phyloP scores from a whole-genome alignment of 768 basidiomycete species.

The Rhodocollybia butyracea region DNA sequence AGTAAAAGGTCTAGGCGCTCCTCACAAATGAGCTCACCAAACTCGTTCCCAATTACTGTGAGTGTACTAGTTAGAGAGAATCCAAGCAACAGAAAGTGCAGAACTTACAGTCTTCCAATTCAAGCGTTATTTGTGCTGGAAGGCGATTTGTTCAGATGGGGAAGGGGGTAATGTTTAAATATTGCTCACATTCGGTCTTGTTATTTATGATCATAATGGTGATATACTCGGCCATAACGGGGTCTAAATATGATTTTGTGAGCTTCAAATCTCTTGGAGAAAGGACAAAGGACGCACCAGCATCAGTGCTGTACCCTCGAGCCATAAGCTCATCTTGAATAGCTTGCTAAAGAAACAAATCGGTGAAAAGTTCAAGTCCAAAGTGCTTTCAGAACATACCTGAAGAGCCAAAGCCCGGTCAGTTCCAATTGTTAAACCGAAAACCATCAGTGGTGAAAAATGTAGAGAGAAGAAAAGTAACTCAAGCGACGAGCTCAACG shows the following conservation, averaged over 20 bases:
- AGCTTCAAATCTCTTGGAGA: constrained; percentile 7
- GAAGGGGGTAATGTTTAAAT: neutral
- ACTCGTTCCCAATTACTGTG: constrained; percentile 75
- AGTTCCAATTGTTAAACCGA: constrained; percentile 76
- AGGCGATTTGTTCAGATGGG: constrained; percentile 13
- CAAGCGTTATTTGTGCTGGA: constrained; percentile 80
- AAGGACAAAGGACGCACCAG: constrained; percentile 48
- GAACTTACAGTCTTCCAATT: constrained; percentile 75
- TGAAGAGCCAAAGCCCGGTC: constrained; percentile 72
- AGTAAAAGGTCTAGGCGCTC: neutral
- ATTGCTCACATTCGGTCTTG: constrained; percentile 68
- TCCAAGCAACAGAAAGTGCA: neutral
- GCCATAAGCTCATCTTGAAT: constrained; percentile 80
- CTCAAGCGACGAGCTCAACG: constrained; percentile 19
- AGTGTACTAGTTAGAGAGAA: constrained; percentile 3
- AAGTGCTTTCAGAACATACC: constrained; percentile 33
- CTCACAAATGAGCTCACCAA: constrained; percentile 45
- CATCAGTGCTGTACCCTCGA: constrained; percentile 71
- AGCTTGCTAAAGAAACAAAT: constrained; percentile 50
- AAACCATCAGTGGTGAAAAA: constrained; percentile 45
- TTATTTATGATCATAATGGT: constrained; percentile 95
- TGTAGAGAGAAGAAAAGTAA: constrained; percentile 16
- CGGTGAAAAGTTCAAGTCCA: neutral
- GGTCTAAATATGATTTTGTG: constrained; percentile 44
- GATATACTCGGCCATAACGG: constrained; percentile 92